Evolutionary conservation across 805 yeast species (phyloP), one percentile per base, ranked within the genome.

Genomic region (Ogataea pilisensis): DNA sequence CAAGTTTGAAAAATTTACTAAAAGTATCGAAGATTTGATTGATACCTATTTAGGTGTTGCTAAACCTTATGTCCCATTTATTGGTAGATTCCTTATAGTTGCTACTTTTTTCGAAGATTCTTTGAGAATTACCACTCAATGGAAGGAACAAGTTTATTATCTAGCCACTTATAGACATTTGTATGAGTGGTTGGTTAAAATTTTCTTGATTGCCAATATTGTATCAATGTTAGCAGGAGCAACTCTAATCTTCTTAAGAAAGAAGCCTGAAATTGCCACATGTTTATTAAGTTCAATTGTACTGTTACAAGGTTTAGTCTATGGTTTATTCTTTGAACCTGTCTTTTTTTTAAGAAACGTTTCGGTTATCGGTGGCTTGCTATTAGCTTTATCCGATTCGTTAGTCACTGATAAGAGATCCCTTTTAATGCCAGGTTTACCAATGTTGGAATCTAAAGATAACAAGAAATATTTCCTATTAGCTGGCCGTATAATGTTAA

Each of bases 91-190:
- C 45, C 76, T 90, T 50, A 90, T 91, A 46, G 96, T 91, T 41
- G 95, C 95, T 36, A 93, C 98, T 0, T 91, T 90, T 60, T 77
- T 80, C 50, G 98, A 91, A 65, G 98, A 93, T 58, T 76, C 95
- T 3, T 60, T 82, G 39, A 76, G 99, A 63, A 86, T 91, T 55
- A 53, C 80, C 39, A 68, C 88, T 5, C 97, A 90, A 67, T 91
- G 97, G 97, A 64, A 74, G 27, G 95, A 87, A 55, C 99, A 91
- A 65, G 86, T 87, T 19, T 84, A 78, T 61, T 91, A 85, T 63
- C 71, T 93, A 52, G 75, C 85, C 69, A 78, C 79, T 51, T 85
- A 80, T 69, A 80, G 95, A 60, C 86, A 82, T 52, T 68, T 82
- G 45, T 95, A 95, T 63, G 74, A 78, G 51, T 77, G 83, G 73